Evolutionary conservation across 1,284 basidiomycete species (phyloP).

Genomic region (Mycena sp.): DNA sequence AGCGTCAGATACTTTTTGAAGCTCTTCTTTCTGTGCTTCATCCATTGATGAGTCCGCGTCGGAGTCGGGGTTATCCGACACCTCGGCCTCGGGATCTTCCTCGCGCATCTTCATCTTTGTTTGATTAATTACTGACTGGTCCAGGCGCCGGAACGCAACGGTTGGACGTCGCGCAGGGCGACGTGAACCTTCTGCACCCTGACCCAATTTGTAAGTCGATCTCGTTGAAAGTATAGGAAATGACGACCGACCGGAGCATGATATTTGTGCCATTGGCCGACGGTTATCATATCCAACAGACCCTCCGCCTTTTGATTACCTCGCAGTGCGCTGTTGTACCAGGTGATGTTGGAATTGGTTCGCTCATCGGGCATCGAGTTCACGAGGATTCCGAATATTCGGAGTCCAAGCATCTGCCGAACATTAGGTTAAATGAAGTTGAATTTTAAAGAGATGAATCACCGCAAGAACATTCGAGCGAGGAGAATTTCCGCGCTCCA

Average conservation of each 20-base stretch:
- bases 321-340: slow-evolving; percentile 43
- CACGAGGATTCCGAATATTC: slow-evolving; percentile 43
- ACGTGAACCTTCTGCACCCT: slow-evolving; percentile 4
- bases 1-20: neutral
- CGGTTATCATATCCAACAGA: slow-evolving; percentile 42
- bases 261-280: slow-evolving; percentile 36
- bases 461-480: slow-evolving; percentile 8
- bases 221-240: neutral
- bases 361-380: slow-evolving; percentile 52
- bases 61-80: neutral
- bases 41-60: neutral
- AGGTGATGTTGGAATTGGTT: slow-evolving; percentile 49
- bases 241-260: slow-evolving; percentile 12
- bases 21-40: neutral
- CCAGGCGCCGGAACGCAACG: slow-evolving; percentile 1
- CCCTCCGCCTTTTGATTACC: slow-evolving; percentile 37
- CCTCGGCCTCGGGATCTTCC: neutral
- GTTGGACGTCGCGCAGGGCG: slow-evolving; percentile 8
- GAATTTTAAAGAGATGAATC: neutral
- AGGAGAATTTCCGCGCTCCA: slow-evolving; percentile 7
- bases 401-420: slow-evolving; percentile 40
- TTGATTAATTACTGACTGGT: neutral
- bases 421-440: neutral
- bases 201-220: neutral
- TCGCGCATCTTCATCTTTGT: neutral